Evolutionary conservation across 306 rosid genomes (phyloP).

Genomic region (Styphnolobium japonicum): DNA sequence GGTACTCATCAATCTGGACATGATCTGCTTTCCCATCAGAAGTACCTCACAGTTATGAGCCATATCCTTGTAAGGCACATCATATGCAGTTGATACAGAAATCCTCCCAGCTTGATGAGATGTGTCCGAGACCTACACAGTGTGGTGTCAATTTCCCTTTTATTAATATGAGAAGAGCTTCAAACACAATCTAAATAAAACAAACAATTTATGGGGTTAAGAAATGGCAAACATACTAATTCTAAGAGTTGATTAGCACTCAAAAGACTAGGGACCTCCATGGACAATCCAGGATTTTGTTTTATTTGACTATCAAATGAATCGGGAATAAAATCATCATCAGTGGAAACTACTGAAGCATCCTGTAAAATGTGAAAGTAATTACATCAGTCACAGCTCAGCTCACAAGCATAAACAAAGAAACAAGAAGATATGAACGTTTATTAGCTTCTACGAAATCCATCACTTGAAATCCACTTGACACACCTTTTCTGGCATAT

Average conservation of each 20-base stretch:
- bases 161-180: not conserved
- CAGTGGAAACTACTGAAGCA: constrained; percentile 34
- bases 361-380: constrained; percentile 33
- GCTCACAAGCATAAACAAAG: not conserved
- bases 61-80: constrained; percentile 63
- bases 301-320: constrained; percentile 42
- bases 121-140: constrained; percentile 55
- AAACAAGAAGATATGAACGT: not conserved
- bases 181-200: not conserved
- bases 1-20: constrained; percentile 49
- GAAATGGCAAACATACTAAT: constrained; percentile 52
- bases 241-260: constrained; percentile 64
- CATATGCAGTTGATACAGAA: constrained; percentile 34
- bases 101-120: constrained; percentile 49
- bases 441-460: constrained; percentile 26
- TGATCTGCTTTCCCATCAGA: constrained; percentile 59
- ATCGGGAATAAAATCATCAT: constrained; percentile 48
- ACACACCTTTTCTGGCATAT: constrained; percentile 28
- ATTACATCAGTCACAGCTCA: constrained; percentile 8
- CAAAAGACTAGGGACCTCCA: constrained; percentile 41
- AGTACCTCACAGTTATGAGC: constrained; percentile 61
- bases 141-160: not conserved
- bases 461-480: constrained; percentile 27
- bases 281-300: constrained; percentile 32
- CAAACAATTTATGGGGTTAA: not conserved